phyloP scores from a whole-genome alignment of 208 protist genomes.

The Lotmaria passim region DNA sequence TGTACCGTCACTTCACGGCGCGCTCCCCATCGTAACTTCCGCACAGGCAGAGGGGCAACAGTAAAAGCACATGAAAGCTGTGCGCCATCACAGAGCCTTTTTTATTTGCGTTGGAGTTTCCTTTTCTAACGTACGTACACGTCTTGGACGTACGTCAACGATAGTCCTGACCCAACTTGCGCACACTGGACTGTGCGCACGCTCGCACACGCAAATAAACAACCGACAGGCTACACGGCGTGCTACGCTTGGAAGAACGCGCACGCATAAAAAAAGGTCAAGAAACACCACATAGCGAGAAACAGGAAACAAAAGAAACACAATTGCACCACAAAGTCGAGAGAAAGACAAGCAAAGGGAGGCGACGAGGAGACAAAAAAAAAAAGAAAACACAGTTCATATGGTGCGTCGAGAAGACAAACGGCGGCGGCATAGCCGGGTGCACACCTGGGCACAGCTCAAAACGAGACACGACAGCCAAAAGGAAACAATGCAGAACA shows the following conservation, averaged over 20 bases:
- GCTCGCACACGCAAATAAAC: neutral
- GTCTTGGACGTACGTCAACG: neutral
- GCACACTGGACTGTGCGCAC: neutral
- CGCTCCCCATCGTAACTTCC: too few relatives aligned
- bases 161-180: neutral
- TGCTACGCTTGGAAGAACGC: neutral
- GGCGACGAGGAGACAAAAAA: neutral
- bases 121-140: neutral
- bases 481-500: too few relatives aligned
- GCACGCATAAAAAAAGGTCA: neutral
- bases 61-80: neutral
- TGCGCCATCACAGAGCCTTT: neutral
- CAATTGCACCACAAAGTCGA: neutral
- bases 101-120: neutral
- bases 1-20: too few relatives aligned
- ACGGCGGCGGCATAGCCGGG: too few relatives aligned
- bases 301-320: neutral
- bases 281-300: neutral
- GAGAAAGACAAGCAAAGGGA: neutral
- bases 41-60: too few relatives aligned
- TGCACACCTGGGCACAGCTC: too few relatives aligned
- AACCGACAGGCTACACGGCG: neutral
- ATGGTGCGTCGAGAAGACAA: neutral
- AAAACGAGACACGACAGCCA: too few relatives aligned
- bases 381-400: neutral